phyloP scores from a whole-genome alignment of 2,329 filamentous ascomycete genomes.

The Aspergillus transmontanensis region DNA sequence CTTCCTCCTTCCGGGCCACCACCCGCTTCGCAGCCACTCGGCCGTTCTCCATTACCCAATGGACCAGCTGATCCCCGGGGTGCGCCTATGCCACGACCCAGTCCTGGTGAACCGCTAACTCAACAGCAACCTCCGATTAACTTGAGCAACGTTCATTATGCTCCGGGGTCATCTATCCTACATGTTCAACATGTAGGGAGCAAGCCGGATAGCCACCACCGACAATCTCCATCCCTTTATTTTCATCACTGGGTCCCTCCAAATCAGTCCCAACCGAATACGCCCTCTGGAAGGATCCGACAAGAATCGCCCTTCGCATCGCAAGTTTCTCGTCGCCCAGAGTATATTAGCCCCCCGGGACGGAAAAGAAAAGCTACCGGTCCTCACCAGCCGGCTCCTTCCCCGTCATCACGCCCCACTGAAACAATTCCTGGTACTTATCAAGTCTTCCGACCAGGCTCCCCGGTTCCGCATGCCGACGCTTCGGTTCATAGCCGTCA shows the following conservation, averaged over 20 bases:
- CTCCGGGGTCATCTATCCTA: constrained; percentile 41
- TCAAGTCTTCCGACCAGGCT: constrained; percentile 14
- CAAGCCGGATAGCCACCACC: constrained; percentile 59
- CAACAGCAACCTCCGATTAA: constrained; percentile 38
- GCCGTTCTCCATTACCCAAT: constrained; percentile 20
- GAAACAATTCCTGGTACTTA: constrained; percentile 27
- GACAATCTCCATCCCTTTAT: constrained; percentile 73
- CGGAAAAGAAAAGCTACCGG: constrained; percentile 79
- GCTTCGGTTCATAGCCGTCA: constrained; percentile 9
- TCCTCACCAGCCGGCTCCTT: constrained; percentile 53
- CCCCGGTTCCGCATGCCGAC: constrained; percentile 20
- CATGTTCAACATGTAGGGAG: constrained; percentile 56
- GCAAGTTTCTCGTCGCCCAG: constrained; percentile 53
- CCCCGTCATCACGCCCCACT: constrained; percentile 53
- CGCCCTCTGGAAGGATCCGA: constrained; percentile 72
- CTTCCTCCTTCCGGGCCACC: constrained; percentile 20
- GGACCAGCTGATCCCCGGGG: constrained; percentile 20
- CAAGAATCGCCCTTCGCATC: constrained; percentile 50
- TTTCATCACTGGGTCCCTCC: constrained; percentile 95
- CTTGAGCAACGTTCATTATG: constrained; percentile 27
- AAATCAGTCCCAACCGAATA: constrained; percentile 67
- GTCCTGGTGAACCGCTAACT: constrained; percentile 46
- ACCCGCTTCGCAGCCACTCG: constrained; percentile 16
- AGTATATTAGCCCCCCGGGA: constrained; percentile 70
- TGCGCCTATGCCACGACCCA: constrained; percentile 33